phyloP scores from a whole-genome alignment of 352 stramenopile species.

The Phytophthora brassicae region DNA sequence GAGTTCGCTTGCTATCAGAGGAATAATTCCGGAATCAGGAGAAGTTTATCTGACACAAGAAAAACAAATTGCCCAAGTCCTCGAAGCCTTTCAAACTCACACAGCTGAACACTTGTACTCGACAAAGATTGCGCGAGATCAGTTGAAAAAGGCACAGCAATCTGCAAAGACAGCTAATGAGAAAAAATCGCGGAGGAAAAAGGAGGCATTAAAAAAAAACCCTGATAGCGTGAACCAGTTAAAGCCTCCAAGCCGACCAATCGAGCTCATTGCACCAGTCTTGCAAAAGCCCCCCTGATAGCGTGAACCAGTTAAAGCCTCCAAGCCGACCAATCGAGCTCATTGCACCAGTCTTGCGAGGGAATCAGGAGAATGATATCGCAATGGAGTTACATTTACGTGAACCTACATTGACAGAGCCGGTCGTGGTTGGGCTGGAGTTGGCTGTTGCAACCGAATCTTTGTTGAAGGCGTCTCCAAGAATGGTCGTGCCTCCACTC shows the following conservation, averaged over 20 bases:
- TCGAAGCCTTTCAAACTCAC: conserved; percentile 18
- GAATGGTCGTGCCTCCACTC: conserved; percentile 21
- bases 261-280: not conserved
- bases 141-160: conserved; percentile 19
- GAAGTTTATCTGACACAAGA: conserved; percentile 8
- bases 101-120: conserved; percentile 6
- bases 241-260: not conserved
- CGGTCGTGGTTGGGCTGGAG: not conserved
- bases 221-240: not conserved
- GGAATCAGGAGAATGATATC: conserved; percentile 16
- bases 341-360: not conserved
- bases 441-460: not conserved
- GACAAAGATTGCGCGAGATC: conserved; percentile 14
- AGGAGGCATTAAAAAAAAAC: not conserved
- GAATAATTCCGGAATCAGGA: not conserved
- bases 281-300: too few relatives aligned
- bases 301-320: not conserved
- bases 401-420: not conserved
- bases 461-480: not conserved
- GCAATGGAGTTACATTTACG: not conserved
- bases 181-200: not conserved
- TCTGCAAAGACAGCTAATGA: not conserved
- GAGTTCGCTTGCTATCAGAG: conserved; percentile 11
- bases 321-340: not conserved
- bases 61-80: conserved; percentile 13